Percentiles rank a stretch among this genome's conserved stretches.
phyloP scores from a whole-genome alignment of 192 early-diverging fungal genomes.

The Podila epigama region DNA sequence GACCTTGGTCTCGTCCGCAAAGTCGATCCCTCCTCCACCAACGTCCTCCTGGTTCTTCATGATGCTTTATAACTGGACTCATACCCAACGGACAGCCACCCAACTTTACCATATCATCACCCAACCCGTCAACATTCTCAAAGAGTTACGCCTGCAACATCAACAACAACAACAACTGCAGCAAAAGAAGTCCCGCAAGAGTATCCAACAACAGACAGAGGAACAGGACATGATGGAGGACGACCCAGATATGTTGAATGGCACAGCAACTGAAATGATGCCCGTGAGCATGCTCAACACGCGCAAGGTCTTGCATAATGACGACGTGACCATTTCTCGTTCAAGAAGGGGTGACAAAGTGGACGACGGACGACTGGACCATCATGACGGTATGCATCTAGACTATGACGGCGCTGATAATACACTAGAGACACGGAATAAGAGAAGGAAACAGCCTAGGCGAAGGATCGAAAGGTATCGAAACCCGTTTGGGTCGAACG shows the following conservation, averaged over 20 bases:
- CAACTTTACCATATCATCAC: conserved; percentile 28
- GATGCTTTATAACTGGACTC: conserved; percentile 45
- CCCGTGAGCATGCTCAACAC: conserved; percentile 44
- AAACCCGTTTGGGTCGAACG: conserved; percentile 27
- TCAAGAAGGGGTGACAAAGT: conserved; percentile 1
- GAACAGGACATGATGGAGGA: conserved; percentile 40
- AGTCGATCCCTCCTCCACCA: background rate
- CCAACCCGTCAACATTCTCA: conserved; percentile 13
- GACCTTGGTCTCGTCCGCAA: conserved; percentile 19
- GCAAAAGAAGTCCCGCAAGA: conserved; percentile 15
- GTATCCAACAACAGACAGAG: conserved; percentile 46
- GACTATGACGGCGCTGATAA: conserved; percentile 5
- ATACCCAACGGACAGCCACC: conserved; percentile 24
- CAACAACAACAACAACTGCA: background rate
- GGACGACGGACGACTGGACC: background rate
- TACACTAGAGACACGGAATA: too few species aligned
- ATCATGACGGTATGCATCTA: conserved; percentile 1
- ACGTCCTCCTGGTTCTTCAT: conserved; percentile 39
- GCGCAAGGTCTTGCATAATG: conserved; percentile 9
- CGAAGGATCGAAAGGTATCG: conserved; percentile 26
- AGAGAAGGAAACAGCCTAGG: too few species aligned
- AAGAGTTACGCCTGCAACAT: conserved; percentile 10
- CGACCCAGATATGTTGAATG: conserved; percentile 32
- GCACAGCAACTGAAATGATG: conserved; percentile 33
- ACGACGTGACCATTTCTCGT: background rate